A percentile compares a stretch with the other conserved stretches of the same genome.
phyloP scores from a whole-genome alignment of 2,329 filamentous ascomycete species.

The Seiridium cupressi region DNA sequence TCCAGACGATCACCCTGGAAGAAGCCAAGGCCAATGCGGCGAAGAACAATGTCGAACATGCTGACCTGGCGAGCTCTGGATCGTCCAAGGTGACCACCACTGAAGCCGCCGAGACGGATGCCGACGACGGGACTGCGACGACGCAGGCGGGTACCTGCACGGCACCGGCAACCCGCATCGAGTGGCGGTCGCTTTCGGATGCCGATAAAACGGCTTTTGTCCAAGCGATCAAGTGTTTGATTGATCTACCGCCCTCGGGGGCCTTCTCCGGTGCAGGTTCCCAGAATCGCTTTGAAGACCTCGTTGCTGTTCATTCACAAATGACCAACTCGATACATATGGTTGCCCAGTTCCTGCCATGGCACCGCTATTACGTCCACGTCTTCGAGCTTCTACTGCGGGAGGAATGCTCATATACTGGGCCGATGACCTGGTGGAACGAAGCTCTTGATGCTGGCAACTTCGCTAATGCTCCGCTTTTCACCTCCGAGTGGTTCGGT shows the following conservation, averaged over 20 bases:
- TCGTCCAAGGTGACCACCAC: conserved; percentile 13
- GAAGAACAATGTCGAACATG: conserved; percentile 9
- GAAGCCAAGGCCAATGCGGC: conserved; percentile 19
- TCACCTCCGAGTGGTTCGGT: conserved; percentile 24
- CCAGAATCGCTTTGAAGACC: conserved; percentile 33
- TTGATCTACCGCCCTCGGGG: conserved; percentile 26
- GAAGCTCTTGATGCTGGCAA: conserved; percentile 33
- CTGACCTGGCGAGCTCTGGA: background rate
- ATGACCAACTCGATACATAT: conserved; percentile 30
- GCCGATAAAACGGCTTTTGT: conserved; percentile 29
- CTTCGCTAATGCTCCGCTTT: conserved; percentile 28
- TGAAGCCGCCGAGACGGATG: conserved; percentile 7
- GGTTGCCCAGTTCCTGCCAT: conserved; percentile 34
- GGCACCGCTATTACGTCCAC: conserved; percentile 36
- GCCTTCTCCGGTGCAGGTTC: conserved; percentile 21
- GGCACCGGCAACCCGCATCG: conserved; percentile 23
- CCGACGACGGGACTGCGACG: conserved; percentile 7
- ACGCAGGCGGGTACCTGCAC: conserved; percentile 20
- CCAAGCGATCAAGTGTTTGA: conserved; percentile 31
- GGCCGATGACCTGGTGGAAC: conserved; percentile 38
- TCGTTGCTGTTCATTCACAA: conserved; percentile 34
- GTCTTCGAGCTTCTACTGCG: conserved; percentile 35
- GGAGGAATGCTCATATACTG: conserved; percentile 34
- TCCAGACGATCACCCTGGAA: conserved; percentile 25
- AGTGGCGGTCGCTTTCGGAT: conserved; percentile 29